Base-by-base conservation (phyloP, 768 basidiomycete species). In the Butyriboletus loyo region DNA sequence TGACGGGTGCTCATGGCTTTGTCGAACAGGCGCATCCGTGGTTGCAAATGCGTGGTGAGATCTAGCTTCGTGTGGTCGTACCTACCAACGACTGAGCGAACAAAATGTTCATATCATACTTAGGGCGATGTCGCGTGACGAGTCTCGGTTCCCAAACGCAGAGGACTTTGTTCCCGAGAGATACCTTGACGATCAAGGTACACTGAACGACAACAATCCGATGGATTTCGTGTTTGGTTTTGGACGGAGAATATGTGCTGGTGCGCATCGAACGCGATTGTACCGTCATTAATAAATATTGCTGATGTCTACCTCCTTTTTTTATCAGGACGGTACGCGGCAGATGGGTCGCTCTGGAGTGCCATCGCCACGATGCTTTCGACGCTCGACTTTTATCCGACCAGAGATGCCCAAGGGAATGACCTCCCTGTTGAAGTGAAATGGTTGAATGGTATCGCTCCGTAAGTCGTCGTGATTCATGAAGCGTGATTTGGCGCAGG, bases 101-200 rank as follows among this genome's bases (percentile, higher is more conserved):
- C 19, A n/a, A 14, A n/a, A 25, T 8, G 4, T 15, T 4, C 24
- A 27, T 25, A 24, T n/a, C n/a, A n/a, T n/a, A n/a, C n/a, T 15
- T 34, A 53, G 44, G 57, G 48, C 58, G 9, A 54, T 62, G 44
- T 45, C 54, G 17, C 52, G 53, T 27, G 52, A 59, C 24, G 40
- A 54, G 24, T 10, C 2, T 21, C 39, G 25, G 44, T 62, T 52
- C n/a, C 50, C 46, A 17, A 54, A 63, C 13, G 24, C 57, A 11
- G 50, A 53, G 8, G 24, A 25, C 5, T 53, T 58, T 22, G 9
- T 32, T 24, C 49, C 56, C 1, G 51, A 62, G 14, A 28, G 58
- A 21, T 56, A 46, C 17, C 46, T 60, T 13, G 27, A 35, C 4
- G 34, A 10, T 1, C 43, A 61, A 7, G 59, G 55, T 1, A 34